Base-by-base conservation (phyloP, 129 eudicot genomes). In the Sambucus nigra region DNA sequence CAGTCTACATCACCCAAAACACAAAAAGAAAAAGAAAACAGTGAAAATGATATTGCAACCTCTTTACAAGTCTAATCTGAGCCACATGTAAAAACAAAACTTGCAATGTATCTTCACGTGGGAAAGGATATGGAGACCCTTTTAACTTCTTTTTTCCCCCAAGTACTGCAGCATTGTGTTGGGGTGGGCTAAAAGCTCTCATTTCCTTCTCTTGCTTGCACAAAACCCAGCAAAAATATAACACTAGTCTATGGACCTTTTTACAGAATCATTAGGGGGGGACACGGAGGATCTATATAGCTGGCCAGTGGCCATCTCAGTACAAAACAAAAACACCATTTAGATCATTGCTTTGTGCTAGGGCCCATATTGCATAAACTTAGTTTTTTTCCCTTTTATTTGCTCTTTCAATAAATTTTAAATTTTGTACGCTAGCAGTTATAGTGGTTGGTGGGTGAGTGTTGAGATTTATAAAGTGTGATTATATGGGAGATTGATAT, bases 311-410 rank as follows among this genome's bases (percentile, higher is more conserved):
- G 2, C 42, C 42, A n/a, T 22, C 10, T 17, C 54, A 49, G 29
- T 0, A 49, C 11, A 49, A 9, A 24, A 24, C 54, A 49, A 49
- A 49, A 49, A 22, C 17, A 10, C 8, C 22, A 49, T 49, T n/a
- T 49, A 31, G 31, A 23, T 49, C 17, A 1, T 49, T 21, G 19
- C 27, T 47, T 22, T 47, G n/a, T 31, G 38, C 38, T 15, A 49
- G 54, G 54, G n/a, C 54, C 54, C 54, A 49, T 35, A 35, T 3
- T 31, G 38, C 42, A 35, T 35, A n/a, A n/a, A n/a, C 52, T 22
- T n/a, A 0, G 23, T 22, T 49, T 11, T 14, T 23, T 10, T 1
- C 1, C 5, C 19, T 42, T 8, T 49, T 22, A 49, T 12, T 49
- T 20, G 26, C 31, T 49, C 24, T 49, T 0, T 49, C 25, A 35